These are phyloP conservation scores for Ceratocystis papillata DNA, from an alignment of 2,329 filamentous ascomycete species.

Conservation along the genomic window DNA sequence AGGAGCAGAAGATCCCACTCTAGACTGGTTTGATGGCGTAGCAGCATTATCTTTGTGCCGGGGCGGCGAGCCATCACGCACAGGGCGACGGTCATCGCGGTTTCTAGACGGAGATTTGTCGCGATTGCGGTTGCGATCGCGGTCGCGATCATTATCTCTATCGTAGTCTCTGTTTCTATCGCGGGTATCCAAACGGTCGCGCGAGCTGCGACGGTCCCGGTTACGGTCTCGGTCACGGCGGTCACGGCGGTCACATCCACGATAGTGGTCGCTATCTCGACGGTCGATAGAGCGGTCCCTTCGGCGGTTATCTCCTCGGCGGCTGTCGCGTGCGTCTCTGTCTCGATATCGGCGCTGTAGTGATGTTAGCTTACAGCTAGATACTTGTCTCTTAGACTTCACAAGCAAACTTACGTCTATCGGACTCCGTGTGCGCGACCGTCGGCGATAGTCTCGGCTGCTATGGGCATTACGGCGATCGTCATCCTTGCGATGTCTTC, in stretches of 20 bases:
- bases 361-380: constrained; percentile 35
- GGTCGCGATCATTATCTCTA: constrained; percentile 53
- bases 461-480: constrained; percentile 42
- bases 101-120: constrained; percentile 7
- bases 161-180: constrained; percentile 47
- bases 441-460: constrained; percentile 39
- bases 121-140: constrained; percentile 48
- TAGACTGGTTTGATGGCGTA: constrained; percentile 31
- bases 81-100: constrained; percentile 35
- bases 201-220: constrained; percentile 54
- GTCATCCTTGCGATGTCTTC: constrained; percentile 44
- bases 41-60: constrained; percentile 26
- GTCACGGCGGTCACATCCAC: constrained; percentile 42
- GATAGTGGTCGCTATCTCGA: constrained; percentile 54
- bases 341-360: constrained; percentile 50
- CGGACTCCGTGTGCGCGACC: constrained; percentile 52
- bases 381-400: not conserved
- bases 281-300: constrained; percentile 60
- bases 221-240: constrained; percentile 36
- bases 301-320: constrained; percentile 50
- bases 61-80: constrained; percentile 54
- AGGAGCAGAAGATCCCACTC: constrained; percentile 37
- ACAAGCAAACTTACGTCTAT: constrained; percentile 43
- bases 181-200: constrained; percentile 48
- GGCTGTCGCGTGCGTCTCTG: constrained; percentile 39